Evolutionary conservation across 1,284 basidiomycete species (phyloP).

Genomic region (Coniferiporia sulphurascens): DNA sequence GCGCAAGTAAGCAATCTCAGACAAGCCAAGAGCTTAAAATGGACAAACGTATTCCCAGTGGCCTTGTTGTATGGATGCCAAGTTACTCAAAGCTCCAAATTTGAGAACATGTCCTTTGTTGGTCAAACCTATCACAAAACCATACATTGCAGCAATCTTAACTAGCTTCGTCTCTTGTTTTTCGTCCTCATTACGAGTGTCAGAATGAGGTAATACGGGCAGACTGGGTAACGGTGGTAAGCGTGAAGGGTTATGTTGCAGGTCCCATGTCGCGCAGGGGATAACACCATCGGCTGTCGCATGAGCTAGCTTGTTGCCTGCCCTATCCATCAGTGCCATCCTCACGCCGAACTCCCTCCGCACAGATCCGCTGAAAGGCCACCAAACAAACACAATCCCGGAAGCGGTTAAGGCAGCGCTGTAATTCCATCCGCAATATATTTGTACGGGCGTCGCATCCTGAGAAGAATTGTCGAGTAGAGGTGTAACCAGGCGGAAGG

Average conservation of each 20-base stretch:
- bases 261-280: conserved; percentile 55
- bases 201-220: conserved; percentile 43
- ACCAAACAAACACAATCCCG: conserved; percentile 74
- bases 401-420: conserved; percentile 63
- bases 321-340: conserved; percentile 41
- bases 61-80: conserved; percentile 33
- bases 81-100: conserved; percentile 41
- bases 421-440: conserved; percentile 80
- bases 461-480: conserved; percentile 40
- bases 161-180: conserved; percentile 45
- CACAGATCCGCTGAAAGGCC: conserved; percentile 53
- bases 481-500: conserved; percentile 54
- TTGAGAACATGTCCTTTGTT: conserved; percentile 73
- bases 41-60: conserved; percentile 69
- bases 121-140: conserved; percentile 68
- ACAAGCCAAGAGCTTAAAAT: conserved; percentile 13
- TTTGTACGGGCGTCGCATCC: conserved; percentile 54
- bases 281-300: conserved; percentile 39
- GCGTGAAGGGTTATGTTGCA: conserved; percentile 45
- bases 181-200: conserved; percentile 30
- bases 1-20: conserved; percentile 3
- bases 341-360: conserved; percentile 33
- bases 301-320: conserved; percentile 34
- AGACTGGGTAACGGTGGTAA: conserved; percentile 34
- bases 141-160: conserved; percentile 71